phyloP scores from a whole-genome alignment of 2,329 filamentous ascomycete genomes.

The Sporothrix luriei region DNA sequence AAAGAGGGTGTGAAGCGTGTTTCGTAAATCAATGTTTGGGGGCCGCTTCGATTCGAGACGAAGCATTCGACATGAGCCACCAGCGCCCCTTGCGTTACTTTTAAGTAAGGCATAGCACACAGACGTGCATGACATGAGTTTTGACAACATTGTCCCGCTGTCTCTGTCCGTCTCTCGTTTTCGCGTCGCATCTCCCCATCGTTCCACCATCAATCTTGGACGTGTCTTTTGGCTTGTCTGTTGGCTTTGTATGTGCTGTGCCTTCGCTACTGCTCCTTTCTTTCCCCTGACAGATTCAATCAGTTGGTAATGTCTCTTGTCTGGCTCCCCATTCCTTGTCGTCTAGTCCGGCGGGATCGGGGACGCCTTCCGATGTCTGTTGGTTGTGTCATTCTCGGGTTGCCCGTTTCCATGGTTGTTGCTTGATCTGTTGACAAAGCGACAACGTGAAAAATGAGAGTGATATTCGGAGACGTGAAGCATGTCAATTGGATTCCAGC shows the following conservation, averaged over 20 bases:
- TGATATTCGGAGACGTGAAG: too few species aligned
- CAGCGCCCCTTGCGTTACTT: background rate
- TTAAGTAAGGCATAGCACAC: background rate
- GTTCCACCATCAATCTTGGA: background rate
- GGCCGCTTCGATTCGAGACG: background rate
- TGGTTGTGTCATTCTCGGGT: background rate
- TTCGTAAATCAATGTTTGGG: conserved; percentile 16
- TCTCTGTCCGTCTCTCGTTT: background rate
- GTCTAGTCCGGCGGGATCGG: background rate
- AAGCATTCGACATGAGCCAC: background rate
- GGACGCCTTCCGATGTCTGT: background rate
- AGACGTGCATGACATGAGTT: background rate
- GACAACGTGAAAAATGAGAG: background rate
- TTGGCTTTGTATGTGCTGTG: background rate
- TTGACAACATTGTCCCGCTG: background rate
- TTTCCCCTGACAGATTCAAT: background rate
- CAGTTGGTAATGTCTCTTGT: background rate
- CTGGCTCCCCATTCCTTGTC: background rate
- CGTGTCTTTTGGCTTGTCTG: background rate
- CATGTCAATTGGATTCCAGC: background rate
- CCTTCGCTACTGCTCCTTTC: background rate
- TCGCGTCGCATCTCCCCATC: background rate
- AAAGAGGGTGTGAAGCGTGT: conserved; percentile 18
- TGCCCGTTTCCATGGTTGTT: background rate
- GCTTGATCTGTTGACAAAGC: background rate